A percentile compares a stretch with the other conserved stretches of the same genome.
Conservation (phyloP, 257 asterid genomes). For the Solanum microdontum region DNA sequence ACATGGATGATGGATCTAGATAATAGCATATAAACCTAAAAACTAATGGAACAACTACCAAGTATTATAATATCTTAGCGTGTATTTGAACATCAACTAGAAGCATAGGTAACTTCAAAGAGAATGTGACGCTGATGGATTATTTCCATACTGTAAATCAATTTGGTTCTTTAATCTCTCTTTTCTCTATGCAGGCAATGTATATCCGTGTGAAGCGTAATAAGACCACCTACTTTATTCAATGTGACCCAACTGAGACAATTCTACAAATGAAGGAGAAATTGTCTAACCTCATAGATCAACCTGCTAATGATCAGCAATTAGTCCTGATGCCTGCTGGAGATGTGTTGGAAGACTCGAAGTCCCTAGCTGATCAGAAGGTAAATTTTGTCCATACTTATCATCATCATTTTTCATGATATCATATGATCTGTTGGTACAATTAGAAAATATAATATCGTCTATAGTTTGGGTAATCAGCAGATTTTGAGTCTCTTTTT, state of each 20-base stretch:
- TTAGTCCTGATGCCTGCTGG: conserved; percentile 41
- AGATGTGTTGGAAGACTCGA: conserved; percentile 67
- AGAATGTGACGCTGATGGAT: not conserved
- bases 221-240: conserved; percentile 80
- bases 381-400: conserved; percentile 15
- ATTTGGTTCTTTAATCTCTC: not conserved
- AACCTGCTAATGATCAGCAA: conserved; percentile 62
- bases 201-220: conserved; percentile 88
- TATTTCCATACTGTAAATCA: not conserved
- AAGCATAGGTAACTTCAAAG: not conserved
- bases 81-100: not conserved
- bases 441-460: not conserved
- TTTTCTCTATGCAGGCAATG: conserved; percentile 43
- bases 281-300: conserved; percentile 68
- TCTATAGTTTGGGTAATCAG: not conserved
- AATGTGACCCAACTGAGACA: conserved; percentile 79
- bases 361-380: conserved; percentile 86
- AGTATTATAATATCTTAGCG: not conserved
- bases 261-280: conserved; percentile 69
- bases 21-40: not conserved
- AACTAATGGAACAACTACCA: not conserved
- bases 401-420: not conserved
- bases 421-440: not conserved
- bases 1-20: not conserved
- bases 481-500: not conserved